These are phyloP conservation scores for Talaromyces sp. DNA, from an alignment of 2,329 filamentous ascomycete genomes.

Conservation along the genomic window DNA sequence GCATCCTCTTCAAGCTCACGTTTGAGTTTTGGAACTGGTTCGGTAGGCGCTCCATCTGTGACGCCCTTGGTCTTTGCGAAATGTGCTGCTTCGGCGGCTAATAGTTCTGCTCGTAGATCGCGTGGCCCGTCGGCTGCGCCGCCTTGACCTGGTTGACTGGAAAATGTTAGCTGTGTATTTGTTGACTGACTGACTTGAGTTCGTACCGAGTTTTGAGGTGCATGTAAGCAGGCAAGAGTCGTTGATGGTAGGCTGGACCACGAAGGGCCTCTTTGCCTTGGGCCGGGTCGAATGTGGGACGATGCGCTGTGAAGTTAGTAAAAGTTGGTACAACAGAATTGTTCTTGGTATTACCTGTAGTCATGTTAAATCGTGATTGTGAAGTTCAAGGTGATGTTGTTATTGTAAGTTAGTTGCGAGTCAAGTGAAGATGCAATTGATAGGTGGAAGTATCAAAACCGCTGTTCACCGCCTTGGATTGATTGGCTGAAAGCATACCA, in stretches of 20 bases:
- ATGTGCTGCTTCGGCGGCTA: conserved; percentile 83
- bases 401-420: not conserved
- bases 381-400: not conserved
- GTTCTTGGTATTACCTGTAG: conserved; percentile 36
- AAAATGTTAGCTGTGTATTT: conserved; percentile 23
- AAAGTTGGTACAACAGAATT: not conserved
- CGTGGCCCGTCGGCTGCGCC: conserved; percentile 71
- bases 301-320: conserved; percentile 56
- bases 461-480: conserved; percentile 33
- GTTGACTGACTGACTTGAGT: not conserved
- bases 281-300: conserved; percentile 95
- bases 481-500: conserved; percentile 28
- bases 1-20: conserved; percentile 60
- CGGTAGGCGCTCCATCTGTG: conserved; percentile 44
- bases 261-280: conserved; percentile 92
- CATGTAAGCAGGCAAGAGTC: conserved; percentile 89
- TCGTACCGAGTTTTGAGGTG: conserved; percentile 79
- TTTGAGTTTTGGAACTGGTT: conserved; percentile 55
- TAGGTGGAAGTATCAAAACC: not conserved
- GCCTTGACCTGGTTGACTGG: conserved; percentile 80
- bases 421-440: conserved; percentile 3
- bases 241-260: conserved; percentile 92
- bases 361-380: conserved; percentile 33
- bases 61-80: conserved; percentile 78
- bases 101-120: conserved; percentile 85